Evolutionary conservation across 2,329 filamentous ascomycete genomes (phyloP).

Genomic region (Dothistroma pini): DNA sequence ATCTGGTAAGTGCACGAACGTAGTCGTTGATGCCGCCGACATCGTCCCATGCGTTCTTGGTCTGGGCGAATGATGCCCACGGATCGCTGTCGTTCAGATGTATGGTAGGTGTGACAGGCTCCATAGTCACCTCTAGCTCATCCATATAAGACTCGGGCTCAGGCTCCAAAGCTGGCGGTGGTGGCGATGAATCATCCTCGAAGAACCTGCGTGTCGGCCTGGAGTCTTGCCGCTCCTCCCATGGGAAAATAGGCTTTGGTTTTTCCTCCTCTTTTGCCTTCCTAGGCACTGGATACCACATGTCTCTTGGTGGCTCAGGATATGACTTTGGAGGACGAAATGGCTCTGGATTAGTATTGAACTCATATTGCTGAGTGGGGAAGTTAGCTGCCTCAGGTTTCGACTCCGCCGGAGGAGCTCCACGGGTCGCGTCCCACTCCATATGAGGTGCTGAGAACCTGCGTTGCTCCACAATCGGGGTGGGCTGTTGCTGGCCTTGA

Average conservation of each 20-base stretch:
- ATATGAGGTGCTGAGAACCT: conserved; percentile 56
- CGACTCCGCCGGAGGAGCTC: conserved; percentile 59
- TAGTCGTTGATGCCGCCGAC: conserved; percentile 85
- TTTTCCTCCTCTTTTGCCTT: conserved; percentile 56
- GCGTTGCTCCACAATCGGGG: conserved; percentile 46
- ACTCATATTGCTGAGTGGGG: conserved; percentile 72
- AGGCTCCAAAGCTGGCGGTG: conserved; percentile 19
- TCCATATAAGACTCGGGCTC: conserved; percentile 24
- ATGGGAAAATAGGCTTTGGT: conserved; percentile 74
- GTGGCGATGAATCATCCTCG: conserved; percentile 45
- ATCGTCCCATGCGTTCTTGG: conserved; percentile 85
- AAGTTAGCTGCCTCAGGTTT: conserved; percentile 84
- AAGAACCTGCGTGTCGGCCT: conserved; percentile 64
- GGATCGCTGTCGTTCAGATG: conserved; percentile 52
- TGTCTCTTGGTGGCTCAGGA: conserved; percentile 77
- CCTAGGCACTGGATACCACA: conserved; percentile 72
- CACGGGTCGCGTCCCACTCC: conserved; percentile 62
- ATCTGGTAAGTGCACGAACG: conserved; percentile 64
- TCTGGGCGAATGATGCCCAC: conserved; percentile 68
- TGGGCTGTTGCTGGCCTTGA: conserved; percentile 42
- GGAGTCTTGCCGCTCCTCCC: conserved; percentile 69
- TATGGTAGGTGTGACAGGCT: conserved; percentile 45
- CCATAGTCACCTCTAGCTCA: conserved; percentile 29
- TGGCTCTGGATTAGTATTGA: conserved; percentile 70
- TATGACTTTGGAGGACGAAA: conserved; percentile 76